Evolutionary conservation across 2,329 filamentous ascomycete species (phyloP).

Genomic region (Conoideocrella luteorostrata): DNA sequence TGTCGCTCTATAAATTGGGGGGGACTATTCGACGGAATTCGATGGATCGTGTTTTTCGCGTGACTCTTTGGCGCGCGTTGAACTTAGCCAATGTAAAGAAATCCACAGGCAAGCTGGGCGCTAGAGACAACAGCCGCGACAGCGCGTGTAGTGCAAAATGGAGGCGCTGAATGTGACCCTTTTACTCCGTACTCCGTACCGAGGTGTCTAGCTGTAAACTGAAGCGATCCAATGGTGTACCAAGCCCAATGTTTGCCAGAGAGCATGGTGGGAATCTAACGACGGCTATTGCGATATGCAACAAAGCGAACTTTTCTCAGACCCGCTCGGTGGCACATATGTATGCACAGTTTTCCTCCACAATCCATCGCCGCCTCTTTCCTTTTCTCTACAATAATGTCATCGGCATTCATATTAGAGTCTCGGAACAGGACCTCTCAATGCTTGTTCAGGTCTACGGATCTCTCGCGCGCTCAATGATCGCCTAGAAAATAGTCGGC

Average conservation of each 20-base stretch:
- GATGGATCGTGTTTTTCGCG: no score
- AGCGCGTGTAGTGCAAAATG: background rate
- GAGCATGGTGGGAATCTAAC: no score
- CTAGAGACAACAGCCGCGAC: conserved; percentile 2
- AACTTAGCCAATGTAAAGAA: background rate
- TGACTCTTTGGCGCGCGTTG: background rate
- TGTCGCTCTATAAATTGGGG: no score
- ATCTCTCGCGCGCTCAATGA: conserved; percentile 96
- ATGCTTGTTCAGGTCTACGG: conserved; percentile 88
- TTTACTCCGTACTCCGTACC: no score
- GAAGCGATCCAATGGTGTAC: no score
- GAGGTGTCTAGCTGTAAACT: no score
- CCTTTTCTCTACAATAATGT: conserved; percentile 58
- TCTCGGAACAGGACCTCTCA: conserved; percentile 89
- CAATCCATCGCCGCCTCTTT: background rate
- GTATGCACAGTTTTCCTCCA: conserved; percentile 21
- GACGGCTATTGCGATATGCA: conserved; percentile 20
- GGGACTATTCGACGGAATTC: no score
- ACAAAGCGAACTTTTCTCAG: conserved; percentile 12
- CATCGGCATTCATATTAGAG: conserved; percentile 95
- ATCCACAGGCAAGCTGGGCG: conserved; percentile 1
- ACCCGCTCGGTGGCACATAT: background rate
- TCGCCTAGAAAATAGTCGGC: conserved; percentile 76
- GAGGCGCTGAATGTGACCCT: no score
- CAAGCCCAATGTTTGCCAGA: no score